These are phyloP conservation scores for Carex kokanica DNA, from an alignment of 176 grass and related monocot species.

Conservation along the genomic window DNA sequence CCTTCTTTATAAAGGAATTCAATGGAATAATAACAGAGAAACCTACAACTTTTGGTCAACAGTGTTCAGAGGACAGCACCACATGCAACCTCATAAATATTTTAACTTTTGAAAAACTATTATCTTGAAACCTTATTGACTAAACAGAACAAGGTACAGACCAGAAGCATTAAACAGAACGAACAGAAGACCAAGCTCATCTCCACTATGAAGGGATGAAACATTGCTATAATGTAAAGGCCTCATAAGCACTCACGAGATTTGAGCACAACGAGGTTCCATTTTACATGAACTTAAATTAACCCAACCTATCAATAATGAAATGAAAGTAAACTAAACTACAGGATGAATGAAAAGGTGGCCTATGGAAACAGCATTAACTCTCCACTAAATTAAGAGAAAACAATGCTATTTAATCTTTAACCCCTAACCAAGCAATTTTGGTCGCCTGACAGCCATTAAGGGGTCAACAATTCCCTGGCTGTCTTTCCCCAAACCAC, in stretches of 20 bases:
- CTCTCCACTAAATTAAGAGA: not conserved
- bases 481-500: conserved; percentile 63
- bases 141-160: not conserved
- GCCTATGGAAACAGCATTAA: not conserved
- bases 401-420: conserved; percentile 17
- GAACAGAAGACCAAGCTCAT: not conserved
- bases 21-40: not conserved
- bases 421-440: conserved; percentile 48
- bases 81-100: not conserved
- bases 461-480: conserved; percentile 65
- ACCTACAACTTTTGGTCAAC: not conserved
- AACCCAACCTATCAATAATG: not conserved
- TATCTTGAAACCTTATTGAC: not conserved
- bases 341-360: not conserved
- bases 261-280: not conserved
- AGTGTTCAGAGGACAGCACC: not conserved
- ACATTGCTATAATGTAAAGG: not conserved
- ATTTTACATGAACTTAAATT: conserved; percentile 11
- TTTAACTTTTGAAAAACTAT: not conserved
- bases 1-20: not conserved
- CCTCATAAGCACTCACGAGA: not conserved
- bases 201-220: not conserved
- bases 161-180: not conserved
- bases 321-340: not conserved
- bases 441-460: conserved; percentile 50